These are phyloP conservation scores for Pseudogymnoascus sp. DNA, from an alignment of 2,329 filamentous ascomycete species.

Conservation along the genomic window DNA sequence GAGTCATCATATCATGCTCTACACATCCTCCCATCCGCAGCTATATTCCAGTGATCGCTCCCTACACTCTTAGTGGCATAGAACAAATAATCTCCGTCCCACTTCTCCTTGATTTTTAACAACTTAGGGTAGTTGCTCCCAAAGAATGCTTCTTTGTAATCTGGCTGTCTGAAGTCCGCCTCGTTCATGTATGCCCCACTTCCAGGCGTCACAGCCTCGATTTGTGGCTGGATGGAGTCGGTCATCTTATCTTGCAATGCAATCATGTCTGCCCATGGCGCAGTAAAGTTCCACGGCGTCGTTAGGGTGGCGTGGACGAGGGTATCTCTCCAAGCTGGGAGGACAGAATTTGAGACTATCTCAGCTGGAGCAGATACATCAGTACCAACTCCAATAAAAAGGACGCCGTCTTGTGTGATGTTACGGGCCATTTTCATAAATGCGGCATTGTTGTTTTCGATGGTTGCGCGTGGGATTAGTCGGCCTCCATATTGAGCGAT, in stretches of 20 bases:
- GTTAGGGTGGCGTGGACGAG: slow-evolving; percentile 28
- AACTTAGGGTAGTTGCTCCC: slow-evolving; percentile 37
- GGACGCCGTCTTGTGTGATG: slow-evolving; percentile 28
- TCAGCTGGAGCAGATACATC: slow-evolving; percentile 22
- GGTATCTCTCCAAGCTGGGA: slow-evolving; percentile 34
- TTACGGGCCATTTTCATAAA: slow-evolving; percentile 23
- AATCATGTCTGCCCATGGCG: slow-evolving; percentile 23
- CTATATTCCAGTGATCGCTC: slow-evolving; percentile 40
- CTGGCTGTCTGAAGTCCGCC: slow-evolving; percentile 36
- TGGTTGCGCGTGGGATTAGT: slow-evolving; percentile 32
- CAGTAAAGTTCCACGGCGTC: slow-evolving; percentile 28
- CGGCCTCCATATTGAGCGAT: slow-evolving; percentile 35
- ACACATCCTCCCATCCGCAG: slow-evolving; percentile 35
- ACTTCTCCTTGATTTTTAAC: slow-evolving; percentile 39
- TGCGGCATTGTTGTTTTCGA: slow-evolving; percentile 22
- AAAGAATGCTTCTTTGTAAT: slow-evolving; percentile 38
- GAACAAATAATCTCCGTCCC: slow-evolving; percentile 38
- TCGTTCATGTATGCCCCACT: slow-evolving; percentile 43
- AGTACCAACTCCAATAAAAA: slow-evolving; percentile 27
- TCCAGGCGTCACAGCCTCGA: slow-evolving; percentile 33
- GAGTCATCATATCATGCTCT: slow-evolving; percentile 12
- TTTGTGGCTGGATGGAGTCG: slow-evolving; percentile 24
- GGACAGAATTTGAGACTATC: slow-evolving; percentile 29
- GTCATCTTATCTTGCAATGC: slow-evolving; percentile 26
- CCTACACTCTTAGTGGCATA: slow-evolving; percentile 42